These are phyloP conservation scores for Pleoardoris graminearum DNA, from an alignment of 2,329 filamentous ascomycete genomes.

Conservation along the genomic window DNA sequence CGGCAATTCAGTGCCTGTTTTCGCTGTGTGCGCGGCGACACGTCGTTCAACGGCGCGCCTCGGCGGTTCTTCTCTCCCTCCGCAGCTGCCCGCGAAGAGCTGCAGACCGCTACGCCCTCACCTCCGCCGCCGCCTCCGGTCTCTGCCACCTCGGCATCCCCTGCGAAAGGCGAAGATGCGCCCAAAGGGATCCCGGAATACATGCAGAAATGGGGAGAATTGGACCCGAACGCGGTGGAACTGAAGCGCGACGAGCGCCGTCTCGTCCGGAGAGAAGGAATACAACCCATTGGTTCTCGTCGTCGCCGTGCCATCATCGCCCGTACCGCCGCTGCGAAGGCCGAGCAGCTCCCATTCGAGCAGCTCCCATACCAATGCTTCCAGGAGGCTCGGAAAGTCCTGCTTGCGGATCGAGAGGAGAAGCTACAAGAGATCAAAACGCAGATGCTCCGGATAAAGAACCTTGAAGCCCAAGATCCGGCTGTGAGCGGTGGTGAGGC, in stretches of 20 bases:
- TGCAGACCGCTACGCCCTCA: constrained; percentile 40
- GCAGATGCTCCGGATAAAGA: constrained; percentile 69
- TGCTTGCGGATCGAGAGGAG: constrained; percentile 77
- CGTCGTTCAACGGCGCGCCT: constrained; percentile 26
- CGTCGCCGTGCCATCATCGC: constrained; percentile 65
- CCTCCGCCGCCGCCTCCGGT: constrained; percentile 26
- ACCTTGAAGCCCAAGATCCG: constrained; percentile 62
- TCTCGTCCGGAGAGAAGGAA: constrained; percentile 66
- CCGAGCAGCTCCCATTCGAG: constrained; percentile 78
- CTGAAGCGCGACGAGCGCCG: constrained; percentile 62
- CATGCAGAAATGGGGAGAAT: constrained; percentile 41
- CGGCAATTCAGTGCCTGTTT: constrained; percentile 42
- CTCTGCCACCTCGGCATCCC: constrained; percentile 15
- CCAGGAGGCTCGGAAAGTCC: constrained; percentile 86
- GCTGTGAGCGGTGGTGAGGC: constrained; percentile 65
- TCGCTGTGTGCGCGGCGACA: constrained; percentile 40
- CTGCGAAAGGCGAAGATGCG: constrained; percentile 16
- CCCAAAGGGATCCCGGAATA: constrained; percentile 28
- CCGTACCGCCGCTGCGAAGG: constrained; percentile 53
- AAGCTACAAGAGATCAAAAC: constrained; percentile 74
- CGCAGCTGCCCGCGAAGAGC: constrained; percentile 48
- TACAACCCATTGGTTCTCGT: constrained; percentile 78
- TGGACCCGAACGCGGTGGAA: constrained; percentile 40
- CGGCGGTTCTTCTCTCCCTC: constrained; percentile 56
- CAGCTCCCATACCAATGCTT: constrained; percentile 96